Conservation (phyloP, 345 rosid species). For the Pugionium cornutum region DNA sequence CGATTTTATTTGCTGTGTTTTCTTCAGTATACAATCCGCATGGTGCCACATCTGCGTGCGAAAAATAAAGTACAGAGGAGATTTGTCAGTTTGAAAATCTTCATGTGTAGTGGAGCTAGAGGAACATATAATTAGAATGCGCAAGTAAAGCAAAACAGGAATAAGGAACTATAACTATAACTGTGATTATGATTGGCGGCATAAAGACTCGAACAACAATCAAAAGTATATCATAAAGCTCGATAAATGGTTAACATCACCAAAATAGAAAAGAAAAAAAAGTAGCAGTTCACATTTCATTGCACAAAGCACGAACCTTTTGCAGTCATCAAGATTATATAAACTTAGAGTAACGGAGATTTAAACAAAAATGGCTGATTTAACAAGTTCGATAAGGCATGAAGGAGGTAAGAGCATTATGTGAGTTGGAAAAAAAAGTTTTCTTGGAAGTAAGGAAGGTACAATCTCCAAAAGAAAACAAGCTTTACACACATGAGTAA, state of each 20-base stretch:
- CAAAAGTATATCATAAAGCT: neutral
- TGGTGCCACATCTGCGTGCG: constrained; percentile 86
- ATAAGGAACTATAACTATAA: neutral
- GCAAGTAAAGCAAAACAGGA: constrained; percentile 4
- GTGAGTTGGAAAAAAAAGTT: neutral
- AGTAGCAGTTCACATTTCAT: constrained; percentile 5
- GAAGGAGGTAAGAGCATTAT: neutral
- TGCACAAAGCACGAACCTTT: constrained; percentile 20
- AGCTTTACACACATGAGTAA: constrained; percentile 11
- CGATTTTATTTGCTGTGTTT: constrained; percentile 77
- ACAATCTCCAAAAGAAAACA: neutral
- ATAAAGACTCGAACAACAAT: constrained; percentile 3
- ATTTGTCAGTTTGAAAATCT: constrained; percentile 6
- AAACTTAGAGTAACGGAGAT: neutral
- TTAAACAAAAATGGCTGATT: neutral
- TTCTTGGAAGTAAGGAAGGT: neutral
- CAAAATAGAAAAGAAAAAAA: constrained; percentile 7
- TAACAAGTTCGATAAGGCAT: neutral
- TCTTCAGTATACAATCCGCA: constrained; percentile 68
- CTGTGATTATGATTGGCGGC: neutral
- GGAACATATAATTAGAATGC: constrained; percentile 5
- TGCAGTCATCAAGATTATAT: constrained; percentile 7
- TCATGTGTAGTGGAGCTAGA: constrained; percentile 9
- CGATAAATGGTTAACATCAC: neutral
- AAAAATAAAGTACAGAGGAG: constrained; percentile 18